These are phyloP conservation scores for Podospora australis DNA, from an alignment of 495 filamentous ascomycete species.

Conservation along the genomic window DNA sequence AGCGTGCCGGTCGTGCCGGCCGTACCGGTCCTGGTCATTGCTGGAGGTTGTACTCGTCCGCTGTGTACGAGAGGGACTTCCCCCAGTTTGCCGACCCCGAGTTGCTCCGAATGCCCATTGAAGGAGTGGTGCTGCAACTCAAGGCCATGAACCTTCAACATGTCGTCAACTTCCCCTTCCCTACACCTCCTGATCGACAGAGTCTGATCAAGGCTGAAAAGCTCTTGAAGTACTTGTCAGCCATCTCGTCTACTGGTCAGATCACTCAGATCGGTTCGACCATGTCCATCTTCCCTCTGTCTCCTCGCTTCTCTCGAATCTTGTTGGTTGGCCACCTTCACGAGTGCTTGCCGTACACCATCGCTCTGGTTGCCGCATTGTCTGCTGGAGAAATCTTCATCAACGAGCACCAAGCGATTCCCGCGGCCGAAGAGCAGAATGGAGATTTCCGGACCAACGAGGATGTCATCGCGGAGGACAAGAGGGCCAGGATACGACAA, in stretches of 20 bases:
- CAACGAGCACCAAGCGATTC: conserved; percentile 71
- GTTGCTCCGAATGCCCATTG: conserved; percentile 85
- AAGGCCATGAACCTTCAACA: conserved; percentile 92
- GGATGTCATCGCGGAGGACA: conserved; percentile 61
- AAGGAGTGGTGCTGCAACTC: conserved; percentile 86
- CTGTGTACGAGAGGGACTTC: conserved; percentile 90
- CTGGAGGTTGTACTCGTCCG: conserved; percentile 88
- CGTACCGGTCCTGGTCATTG: conserved; percentile 95
- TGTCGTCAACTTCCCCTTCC: conserved; percentile 95
- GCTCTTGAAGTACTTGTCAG: conserved; percentile 67
- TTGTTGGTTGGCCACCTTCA: conserved; percentile 79
- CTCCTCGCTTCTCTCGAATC: conserved; percentile 86
- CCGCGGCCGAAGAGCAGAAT: conserved; percentile 34
- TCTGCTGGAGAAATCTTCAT: conserved; percentile 86
- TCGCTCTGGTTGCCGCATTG: conserved; percentile 81
- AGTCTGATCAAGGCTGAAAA: conserved; percentile 82
- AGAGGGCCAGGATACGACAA: conserved; percentile 56
- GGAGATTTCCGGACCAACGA: conserved; percentile 55
- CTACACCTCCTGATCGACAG: conserved; percentile 76
- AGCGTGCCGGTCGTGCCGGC: conserved; percentile 90
- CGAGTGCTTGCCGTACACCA: conserved; percentile 75
- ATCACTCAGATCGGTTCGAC: conserved; percentile 70
- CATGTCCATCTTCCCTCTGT: conserved; percentile 82
- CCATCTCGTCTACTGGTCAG: conserved; percentile 59
- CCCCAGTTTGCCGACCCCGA: conserved; percentile 80